Conservation (phyloP, 768 basidiomycete species). For the Hericium erinaceus region DNA sequence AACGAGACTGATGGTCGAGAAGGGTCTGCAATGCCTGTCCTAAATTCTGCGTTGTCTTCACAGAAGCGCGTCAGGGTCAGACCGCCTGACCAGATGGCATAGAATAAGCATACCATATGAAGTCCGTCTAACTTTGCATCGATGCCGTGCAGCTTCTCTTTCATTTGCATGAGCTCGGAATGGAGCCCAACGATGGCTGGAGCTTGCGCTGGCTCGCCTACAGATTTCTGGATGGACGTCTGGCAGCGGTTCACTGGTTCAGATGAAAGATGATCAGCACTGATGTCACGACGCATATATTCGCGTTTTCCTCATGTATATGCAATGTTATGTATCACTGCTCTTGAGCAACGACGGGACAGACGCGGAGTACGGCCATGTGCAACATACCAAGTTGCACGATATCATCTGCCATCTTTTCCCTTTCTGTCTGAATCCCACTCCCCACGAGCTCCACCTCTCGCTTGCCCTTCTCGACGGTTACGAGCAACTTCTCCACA, state of each 20-base stretch:
- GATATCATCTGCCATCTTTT: conserved; percentile 45
- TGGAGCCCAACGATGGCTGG: conserved; percentile 13
- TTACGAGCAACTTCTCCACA: conserved; percentile 41
- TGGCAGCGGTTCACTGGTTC: conserved; percentile 54
- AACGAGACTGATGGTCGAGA: conserved; percentile 11
- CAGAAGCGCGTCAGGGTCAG: background rate
- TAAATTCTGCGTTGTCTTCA: conserved; percentile 8
- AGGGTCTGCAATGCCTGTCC: conserved; percentile 2
- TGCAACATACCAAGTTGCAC: conserved; percentile 41
- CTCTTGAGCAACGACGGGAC: no score
- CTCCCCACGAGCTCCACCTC: conserved; percentile 46
- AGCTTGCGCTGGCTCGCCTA: conserved; percentile 50
- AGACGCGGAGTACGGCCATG: background rate
- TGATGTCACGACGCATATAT: background rate
- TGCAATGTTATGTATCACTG: background rate
- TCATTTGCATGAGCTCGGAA: conserved; percentile 8
- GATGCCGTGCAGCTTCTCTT: conserved; percentile 14
- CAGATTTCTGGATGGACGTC: conserved; percentile 44
- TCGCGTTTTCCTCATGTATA: conserved; percentile 15
- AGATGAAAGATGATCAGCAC: background rate
- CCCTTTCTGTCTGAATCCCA: conserved; percentile 52
- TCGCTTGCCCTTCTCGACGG: conserved; percentile 40
- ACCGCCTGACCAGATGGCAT: background rate
- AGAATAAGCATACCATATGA: conserved; percentile 5
- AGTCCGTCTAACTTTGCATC: conserved; percentile 11